These are phyloP conservation scores for Candida orba DNA, from an alignment of 805 yeast genomes.

Conservation along the genomic window DNA sequence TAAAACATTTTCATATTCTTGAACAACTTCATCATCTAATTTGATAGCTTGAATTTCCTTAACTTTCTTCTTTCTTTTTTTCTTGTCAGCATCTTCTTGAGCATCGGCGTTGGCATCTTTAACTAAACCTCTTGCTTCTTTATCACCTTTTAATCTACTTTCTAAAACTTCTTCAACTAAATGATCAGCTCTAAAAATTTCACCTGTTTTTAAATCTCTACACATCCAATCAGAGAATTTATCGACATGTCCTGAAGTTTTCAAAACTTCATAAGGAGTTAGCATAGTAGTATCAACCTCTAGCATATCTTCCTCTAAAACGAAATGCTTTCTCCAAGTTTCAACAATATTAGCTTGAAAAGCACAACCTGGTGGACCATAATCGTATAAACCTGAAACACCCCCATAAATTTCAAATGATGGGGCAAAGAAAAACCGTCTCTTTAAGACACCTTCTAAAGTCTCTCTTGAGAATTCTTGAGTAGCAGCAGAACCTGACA, in stretches of 20 bases:
- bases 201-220: conserved; percentile 91
- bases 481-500: conserved; percentile 21
- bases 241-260: conserved; percentile 99
- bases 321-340: conserved; percentile 95
- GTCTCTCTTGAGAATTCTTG: conserved; percentile 70
- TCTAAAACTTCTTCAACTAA: conserved; percentile 96
- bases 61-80: conserved; percentile 92
- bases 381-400: conserved; percentile 94
- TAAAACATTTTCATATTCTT: conserved; percentile 77
- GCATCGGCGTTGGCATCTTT: conserved; percentile 48
- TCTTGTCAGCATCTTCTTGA: conserved; percentile 71
- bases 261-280: conserved; percentile 95
- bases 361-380: conserved; percentile 99
- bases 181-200: conserved; percentile 97
- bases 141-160: conserved; percentile 92
- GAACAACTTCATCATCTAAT: conserved; percentile 71
- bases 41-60: conserved; percentile 87
- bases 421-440: conserved; percentile 97
- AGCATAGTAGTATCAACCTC: conserved; percentile 98
- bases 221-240: conserved; percentile 99
- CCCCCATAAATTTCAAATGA: conserved; percentile 97
- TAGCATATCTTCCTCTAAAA: conserved; percentile 96
- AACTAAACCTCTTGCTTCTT: conserved; percentile 85
- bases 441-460: conserved; percentile 83
- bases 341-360: conserved; percentile 94